Evolutionary conservation across 305 asterid species (phyloP), one percentile per base, ranked within the genome.

Genomic region (Fraxinus angustifolia): DNA sequence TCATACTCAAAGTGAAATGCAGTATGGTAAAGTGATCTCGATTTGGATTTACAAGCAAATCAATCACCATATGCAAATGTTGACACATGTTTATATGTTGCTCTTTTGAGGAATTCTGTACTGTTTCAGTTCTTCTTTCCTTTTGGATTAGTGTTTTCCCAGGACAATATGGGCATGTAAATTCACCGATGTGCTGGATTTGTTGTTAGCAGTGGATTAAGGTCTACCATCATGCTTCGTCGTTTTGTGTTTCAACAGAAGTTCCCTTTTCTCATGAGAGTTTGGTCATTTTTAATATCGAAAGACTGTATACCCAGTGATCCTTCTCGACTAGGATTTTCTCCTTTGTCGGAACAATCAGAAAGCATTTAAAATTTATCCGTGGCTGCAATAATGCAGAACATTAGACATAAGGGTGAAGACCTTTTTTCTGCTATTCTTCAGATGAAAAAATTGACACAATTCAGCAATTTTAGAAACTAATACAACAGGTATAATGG

Each of bases 91-190:
- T n/a, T 19, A 56, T 56, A 58, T 19, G 11, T 58, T 50, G 60
- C 30, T 58, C 30, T 58, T 58, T 19, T 17, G 26, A 19, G 14
- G 68, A n/a, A 56, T n/a, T 17, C 28, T 19, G 21, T 58, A 19
- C 5, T 58, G 68, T 58, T 19, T 58, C 3, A 7, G 10, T 58
- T 58, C 11, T 58, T 58, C 11, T 50, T 58, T 58, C 11, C 30
- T 58, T 58, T 58, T 58, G 28, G 68, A 86, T 86, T 90, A 8
- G 91, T 88, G 74, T 50, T 50, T 50, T 50, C 7, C 19, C 60
- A 4, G 21, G 21, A 16, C 21, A 50, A 16, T 48, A 4, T 50
- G 60, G 60, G 60, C 60, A 50, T 50, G 60, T 50, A 50, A 16
- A 50, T 16, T 50, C 60, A 50, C 17, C 0, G 2, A 16, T 16